A percentile compares a stretch with the other conserved stretches of the same genome.
These are phyloP conservation scores for Prunella vulgaris DNA, from an alignment of 257 asterid species.

Conservation along the genomic window DNA sequence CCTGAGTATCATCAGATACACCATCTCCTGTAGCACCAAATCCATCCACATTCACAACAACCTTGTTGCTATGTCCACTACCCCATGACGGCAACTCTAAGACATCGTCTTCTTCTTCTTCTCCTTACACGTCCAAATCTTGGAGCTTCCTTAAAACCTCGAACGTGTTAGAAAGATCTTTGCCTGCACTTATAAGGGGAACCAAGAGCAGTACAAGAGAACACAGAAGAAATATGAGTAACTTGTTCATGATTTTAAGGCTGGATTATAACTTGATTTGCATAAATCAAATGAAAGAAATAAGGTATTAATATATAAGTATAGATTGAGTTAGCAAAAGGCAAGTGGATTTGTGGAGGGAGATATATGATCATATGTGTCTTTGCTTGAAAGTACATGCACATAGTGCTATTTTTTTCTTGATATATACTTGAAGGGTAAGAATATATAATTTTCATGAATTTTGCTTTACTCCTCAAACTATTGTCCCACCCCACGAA, in stretches of 20 bases:
- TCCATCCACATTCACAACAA: conserved; percentile 72
- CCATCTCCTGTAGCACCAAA: conserved; percentile 93
- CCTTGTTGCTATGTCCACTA: conserved; percentile 39
- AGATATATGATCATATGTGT: conserved; percentile 24
- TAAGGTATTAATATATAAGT: conserved; percentile 53
- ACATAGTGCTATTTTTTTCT: conserved; percentile 40
- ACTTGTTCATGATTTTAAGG: conserved; percentile 48
- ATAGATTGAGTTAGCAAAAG: conserved; percentile 40
- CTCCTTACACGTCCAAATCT: conserved; percentile 35
- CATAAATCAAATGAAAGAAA: conserved; percentile 33
- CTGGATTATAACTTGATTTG: conserved; percentile 41
- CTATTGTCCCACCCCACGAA: conserved; percentile 42
- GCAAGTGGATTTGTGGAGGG: conserved; percentile 42
- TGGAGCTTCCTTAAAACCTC: too few relatives aligned
- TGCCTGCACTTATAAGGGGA: conserved; percentile 29
- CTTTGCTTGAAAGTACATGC: conserved; percentile 91
- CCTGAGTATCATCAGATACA: conserved; percentile 82
- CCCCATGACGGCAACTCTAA: conserved; percentile 38
- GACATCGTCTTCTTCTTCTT: conserved; percentile 37
- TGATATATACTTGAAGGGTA: conserved; percentile 78
- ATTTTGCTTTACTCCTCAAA: conserved; percentile 79
- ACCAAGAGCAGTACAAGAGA: conserved; percentile 41
- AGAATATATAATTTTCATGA: conserved; percentile 42
- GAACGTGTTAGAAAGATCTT: conserved; percentile 30
- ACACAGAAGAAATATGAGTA: conserved; percentile 32